Evolutionary conservation across 202 grass and related monocot species (phyloP).

Genomic region (Zizania palustris): DNA sequence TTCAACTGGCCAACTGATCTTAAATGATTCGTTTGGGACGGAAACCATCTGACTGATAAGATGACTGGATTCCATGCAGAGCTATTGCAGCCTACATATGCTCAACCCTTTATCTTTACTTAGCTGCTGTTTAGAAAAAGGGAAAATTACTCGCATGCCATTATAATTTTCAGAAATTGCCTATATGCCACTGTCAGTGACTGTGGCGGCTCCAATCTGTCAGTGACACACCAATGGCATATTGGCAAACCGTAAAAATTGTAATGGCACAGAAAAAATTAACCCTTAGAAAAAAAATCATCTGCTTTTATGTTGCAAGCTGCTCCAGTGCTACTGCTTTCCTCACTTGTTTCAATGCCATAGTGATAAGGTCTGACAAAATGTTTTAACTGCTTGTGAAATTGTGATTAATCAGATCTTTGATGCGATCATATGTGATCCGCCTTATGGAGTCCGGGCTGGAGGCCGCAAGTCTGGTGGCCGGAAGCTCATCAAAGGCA

Average conservation of each 20-base stretch:
- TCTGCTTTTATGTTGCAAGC: background rate
- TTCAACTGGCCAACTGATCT: too few relatives aligned
- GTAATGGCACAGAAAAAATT: too few relatives aligned
- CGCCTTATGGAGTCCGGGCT: conserved; percentile 85
- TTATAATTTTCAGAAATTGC: too few relatives aligned
- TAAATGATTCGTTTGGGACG: too few relatives aligned
- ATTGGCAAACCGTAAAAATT: too few relatives aligned
- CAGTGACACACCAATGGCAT: too few relatives aligned
- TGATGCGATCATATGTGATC: conserved; percentile 85
- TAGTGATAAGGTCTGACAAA: background rate
- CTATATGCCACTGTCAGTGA: too few relatives aligned
- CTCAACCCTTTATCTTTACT: background rate
- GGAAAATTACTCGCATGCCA: too few relatives aligned
- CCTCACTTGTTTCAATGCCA: background rate
- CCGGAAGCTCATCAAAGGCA: conserved; percentile 73
- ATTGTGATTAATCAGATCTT: conserved; percentile 59
- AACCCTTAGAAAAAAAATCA: background rate
- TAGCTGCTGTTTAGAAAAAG: too few relatives aligned
- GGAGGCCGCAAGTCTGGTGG: conserved; percentile 91
- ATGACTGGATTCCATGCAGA: background rate
- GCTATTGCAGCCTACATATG: background rate
- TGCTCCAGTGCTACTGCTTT: background rate
- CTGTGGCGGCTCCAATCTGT: too few relatives aligned
- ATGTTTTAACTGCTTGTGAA: background rate
- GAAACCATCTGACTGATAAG: too few relatives aligned